Evolutionary conservation across 2,329 filamentous ascomycete genomes (phyloP).

Genomic region (Fusarium sp.): DNA sequence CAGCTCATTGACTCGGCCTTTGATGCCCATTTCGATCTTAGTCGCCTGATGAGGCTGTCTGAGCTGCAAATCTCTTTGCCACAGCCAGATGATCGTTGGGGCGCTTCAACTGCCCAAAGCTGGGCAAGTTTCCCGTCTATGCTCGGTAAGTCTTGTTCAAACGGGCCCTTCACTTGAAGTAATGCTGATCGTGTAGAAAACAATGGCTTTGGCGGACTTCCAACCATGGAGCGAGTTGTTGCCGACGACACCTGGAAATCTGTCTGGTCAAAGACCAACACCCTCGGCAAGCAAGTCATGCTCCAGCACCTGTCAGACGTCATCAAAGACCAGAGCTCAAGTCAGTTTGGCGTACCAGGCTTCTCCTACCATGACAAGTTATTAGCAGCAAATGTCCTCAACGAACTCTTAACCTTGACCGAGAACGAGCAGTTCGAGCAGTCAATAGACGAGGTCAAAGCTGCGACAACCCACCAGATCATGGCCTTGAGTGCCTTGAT

Average conservation of each 20-base stretch:
- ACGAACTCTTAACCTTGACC: neutral
- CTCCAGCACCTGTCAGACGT: constrained; percentile 2
- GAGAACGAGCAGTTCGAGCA: constrained; percentile 12
- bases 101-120: neutral
- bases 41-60: neutral
- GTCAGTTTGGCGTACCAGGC: neutral
- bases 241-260: neutral
- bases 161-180: neutral
- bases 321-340: neutral
- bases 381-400: neutral
- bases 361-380: constrained; percentile 3
- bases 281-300: constrained; percentile 5
- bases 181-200: neutral
- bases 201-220: neutral
- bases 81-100: constrained; percentile 9
- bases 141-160: neutral
- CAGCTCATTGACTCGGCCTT: constrained; percentile 2
- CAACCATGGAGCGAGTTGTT: constrained; percentile 2
- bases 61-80: constrained; percentile 9
- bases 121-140: constrained; percentile 2
- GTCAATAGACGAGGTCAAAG: constrained; percentile 11
- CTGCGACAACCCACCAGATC: constrained; percentile 14
- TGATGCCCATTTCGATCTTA: neutral
- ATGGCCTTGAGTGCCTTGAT: constrained; percentile 12
- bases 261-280: constrained; percentile 6